Base-by-base conservation (phyloP, 2,329 filamentous ascomycete genomes). In the Pseudocercospora fijiensis region DNA sequence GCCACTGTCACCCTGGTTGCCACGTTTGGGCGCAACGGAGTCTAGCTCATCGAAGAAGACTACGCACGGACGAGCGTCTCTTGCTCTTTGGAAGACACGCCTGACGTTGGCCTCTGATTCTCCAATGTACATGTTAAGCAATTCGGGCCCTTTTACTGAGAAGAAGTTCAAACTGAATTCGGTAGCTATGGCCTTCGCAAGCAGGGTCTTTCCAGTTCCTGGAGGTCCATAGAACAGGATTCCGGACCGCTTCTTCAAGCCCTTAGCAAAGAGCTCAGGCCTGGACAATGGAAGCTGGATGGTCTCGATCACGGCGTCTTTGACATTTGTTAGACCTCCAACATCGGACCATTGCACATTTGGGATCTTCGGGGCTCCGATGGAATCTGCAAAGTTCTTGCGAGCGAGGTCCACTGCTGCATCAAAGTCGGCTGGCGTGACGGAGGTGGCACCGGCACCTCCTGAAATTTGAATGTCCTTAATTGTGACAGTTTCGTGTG, bases 301-400 rank as follows among this genome's bases (percentile, higher is more conserved):
- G 0, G 95, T 98, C 77, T 98, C 95, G 76, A 92, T 91, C 59
- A 98, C 90, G n/a, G 94, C 93, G 70, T 96, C 92, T 80, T 98
- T 98, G 76, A 98, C 93, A 71, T 96, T 92, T 28, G 90, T 88
- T 30, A 98, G 83, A 57, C 95, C 94, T 76, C 94, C 94, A 20
- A 99, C 94, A 76, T 99, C 94, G 70, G 94, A 90, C 94, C 94
- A 99, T 22, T 89, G 89, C 6, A 99, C 95, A 67, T 96, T 97
- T 6, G 94, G 95, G 66, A 98, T 98, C 83, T 98, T 98, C 2
- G 95, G 95, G 4, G 95, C 95, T 24, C 95, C 95, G 68, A 99
- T 99, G 0, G 94, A 90, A 76, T 98, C 95, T 5, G 95, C 94
- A 76, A 99, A 99, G 78, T 97, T 98, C 83, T 97, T 97, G 60